Evolutionary conservation across 768 basidiomycete species (phyloP), one percentile per base, ranked within the genome.

Genomic region (Sarcodon sp.): DNA sequence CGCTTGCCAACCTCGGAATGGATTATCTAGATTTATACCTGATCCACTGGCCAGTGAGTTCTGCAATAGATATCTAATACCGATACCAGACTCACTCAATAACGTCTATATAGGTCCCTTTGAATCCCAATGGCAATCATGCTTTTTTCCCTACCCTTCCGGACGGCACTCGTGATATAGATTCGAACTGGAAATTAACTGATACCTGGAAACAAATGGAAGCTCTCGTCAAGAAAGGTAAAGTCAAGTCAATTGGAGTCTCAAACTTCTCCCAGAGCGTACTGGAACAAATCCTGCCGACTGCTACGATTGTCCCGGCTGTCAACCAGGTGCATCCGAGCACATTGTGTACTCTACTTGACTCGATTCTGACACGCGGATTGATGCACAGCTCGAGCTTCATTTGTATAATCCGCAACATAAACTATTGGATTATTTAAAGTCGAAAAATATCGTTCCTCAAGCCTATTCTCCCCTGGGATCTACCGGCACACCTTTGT

Each of bases 201-300:
- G 74, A 88, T 45, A 90, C 90, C 11, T 91, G 89, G 87, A 78
- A 75, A 56, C 79, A 83, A 61, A 83, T 92, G 82, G 89, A 91
- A 61, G 77, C 67, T 8, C 53, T 89, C 32, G 62, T 77, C 50
- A 76, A 75, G 61, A 80, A 76, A 56, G 85, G 83, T 55, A 85
- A 82, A 63, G 78, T 79, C 53, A 65, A 58, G 53, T 57, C 68
- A 18, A 85, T 86, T 55, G 87, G 87, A 32, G 78, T 80, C 33
- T 87, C 83, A 53, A 90, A 90, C 69, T 83, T 78, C 61, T 82
- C 80, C 32, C 66, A 80, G 59, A 64, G 61, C 49, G 76, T 80
- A 59, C 68, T 92, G 15, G 77, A 87, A 58, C 75, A 84, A 55
- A 74, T 90, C 47, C 69, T 87, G 35, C 72, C 79, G 16, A 74